These are phyloP conservation scores for Ocimum tenuiflorum DNA, from an alignment of 257 asterid species.

Conservation along the genomic window DNA sequence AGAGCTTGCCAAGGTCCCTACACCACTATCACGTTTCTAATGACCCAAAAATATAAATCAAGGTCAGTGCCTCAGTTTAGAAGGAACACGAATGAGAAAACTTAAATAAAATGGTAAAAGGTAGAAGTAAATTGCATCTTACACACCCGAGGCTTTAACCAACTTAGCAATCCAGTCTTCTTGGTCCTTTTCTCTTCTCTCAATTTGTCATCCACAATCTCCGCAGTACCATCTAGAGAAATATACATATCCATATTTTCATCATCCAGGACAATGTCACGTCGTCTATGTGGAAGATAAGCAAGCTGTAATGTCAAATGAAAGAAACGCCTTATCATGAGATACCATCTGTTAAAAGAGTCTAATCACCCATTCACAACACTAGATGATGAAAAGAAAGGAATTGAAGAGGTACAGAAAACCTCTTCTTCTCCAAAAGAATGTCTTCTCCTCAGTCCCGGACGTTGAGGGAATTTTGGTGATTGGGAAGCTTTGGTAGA, in stretches of 20 bases:
- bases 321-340: conserved; percentile 8
- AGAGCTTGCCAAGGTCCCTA: conserved; percentile 69
- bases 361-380: conserved; percentile 10
- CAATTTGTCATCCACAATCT: conserved; percentile 46
- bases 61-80: conserved; percentile 19
- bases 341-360: not conserved
- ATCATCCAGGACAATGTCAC: conserved; percentile 81
- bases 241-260: conserved; percentile 57
- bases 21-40: conserved; percentile 80
- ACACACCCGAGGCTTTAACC: conserved; percentile 89
- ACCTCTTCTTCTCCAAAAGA: conserved; percentile 99
- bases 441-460: conserved; percentile 82
- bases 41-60: conserved; percentile 21
- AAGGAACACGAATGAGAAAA: conserved; percentile 5
- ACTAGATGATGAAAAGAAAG: conserved; percentile 7
- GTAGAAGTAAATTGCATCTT: conserved; percentile 15
- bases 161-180: conserved; percentile 85
- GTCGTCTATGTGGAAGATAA: conserved; percentile 96
- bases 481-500: conserved; percentile 82
- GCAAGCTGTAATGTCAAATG: conserved; percentile 69
- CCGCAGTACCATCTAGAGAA: conserved; percentile 64
- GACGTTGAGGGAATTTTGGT: conserved; percentile 64
- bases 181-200: conserved; percentile 74
- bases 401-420: not conserved
- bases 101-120: conserved; percentile 5